phyloP scores from a whole-genome alignment of 164 flowering plant genomes.

The Protea cynaroides region DNA sequence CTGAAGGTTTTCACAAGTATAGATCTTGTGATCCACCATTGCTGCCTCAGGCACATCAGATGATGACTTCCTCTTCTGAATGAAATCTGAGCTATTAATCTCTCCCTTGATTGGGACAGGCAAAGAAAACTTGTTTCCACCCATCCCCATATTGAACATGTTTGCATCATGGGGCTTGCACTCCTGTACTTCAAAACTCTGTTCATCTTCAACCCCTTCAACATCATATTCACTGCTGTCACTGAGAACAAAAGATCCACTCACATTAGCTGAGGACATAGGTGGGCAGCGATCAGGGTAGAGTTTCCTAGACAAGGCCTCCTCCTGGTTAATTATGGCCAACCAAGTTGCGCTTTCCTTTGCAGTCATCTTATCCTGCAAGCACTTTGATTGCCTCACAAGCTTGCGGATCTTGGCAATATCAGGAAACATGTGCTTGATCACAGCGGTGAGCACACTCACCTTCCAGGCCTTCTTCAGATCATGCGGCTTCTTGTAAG shows the following conservation, averaged over 20 bases:
- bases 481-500: conserved; percentile 78
- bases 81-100: conserved; percentile 17
- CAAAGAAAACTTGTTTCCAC: conserved; percentile 7
- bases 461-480: conserved; percentile 72
- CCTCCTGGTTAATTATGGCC: conserved; percentile 55
- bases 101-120: conserved; percentile 33
- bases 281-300: conserved; percentile 47
- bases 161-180: conserved; percentile 27
- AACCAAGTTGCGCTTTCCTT: conserved; percentile 69
- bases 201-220: conserved; percentile 36
- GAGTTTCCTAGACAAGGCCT: conserved; percentile 34
- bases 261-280: conserved; percentile 22
- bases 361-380: conserved; percentile 73
- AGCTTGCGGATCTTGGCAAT: conserved; percentile 61
- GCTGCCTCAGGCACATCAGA: conserved; percentile 19
- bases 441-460: conserved; percentile 61
- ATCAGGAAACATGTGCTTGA: conserved; percentile 66
- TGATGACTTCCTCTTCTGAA: conserved; percentile 36
- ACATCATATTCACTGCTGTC: conserved; percentile 39
- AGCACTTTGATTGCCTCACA: conserved; percentile 66
- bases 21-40: conserved; percentile 34
- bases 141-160: conserved; percentile 24
- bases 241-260: conserved; percentile 22
- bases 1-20: conserved; percentile 34
- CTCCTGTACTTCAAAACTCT: conserved; percentile 21